Conservation (phyloP, 306 rosid species). For the Pterocarpus macrocarpus region DNA sequence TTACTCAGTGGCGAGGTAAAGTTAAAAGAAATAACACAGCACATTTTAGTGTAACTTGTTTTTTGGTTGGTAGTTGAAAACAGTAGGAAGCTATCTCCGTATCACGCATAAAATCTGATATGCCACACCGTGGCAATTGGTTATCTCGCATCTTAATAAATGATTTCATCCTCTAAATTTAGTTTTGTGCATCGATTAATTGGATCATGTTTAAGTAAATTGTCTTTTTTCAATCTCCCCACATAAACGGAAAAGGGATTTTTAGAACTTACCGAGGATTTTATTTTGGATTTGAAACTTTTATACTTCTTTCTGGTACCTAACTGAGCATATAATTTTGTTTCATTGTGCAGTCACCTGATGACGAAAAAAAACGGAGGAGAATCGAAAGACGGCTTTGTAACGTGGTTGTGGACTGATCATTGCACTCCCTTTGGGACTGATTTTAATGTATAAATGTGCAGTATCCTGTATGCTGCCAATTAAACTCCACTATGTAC, state of each 20-base stretch:
- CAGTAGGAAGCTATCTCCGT: no score
- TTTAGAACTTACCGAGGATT: not conserved
- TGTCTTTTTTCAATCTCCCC: not conserved
- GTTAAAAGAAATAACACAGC: slow-evolving; percentile 7
- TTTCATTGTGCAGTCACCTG: slow-evolving; percentile 52
- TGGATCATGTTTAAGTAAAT: not conserved
- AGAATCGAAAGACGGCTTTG: slow-evolving; percentile 59
- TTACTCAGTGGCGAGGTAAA: slow-evolving; percentile 64
- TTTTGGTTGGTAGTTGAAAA: no score
- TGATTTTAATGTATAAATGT: slow-evolving; percentile 35
- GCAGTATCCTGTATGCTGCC: slow-evolving; percentile 32
- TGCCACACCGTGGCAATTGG: no score
- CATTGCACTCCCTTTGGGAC: not conserved
- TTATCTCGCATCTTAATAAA: no score
- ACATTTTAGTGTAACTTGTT: not conserved
- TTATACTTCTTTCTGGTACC: not conserved
- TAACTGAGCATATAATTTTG: not conserved
- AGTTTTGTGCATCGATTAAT: not conserved
- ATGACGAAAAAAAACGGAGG: slow-evolving; percentile 61
- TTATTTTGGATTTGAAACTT: slow-evolving; percentile 19
- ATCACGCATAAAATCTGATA: no score
- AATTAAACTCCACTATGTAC: slow-evolving; percentile 31
- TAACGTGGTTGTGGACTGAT: slow-evolving; percentile 57
- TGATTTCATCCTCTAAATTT: no score
- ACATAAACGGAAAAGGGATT: no score